Conservation (phyloP, 768 basidiomycete genomes). For the Tulasnella sp. region DNA sequence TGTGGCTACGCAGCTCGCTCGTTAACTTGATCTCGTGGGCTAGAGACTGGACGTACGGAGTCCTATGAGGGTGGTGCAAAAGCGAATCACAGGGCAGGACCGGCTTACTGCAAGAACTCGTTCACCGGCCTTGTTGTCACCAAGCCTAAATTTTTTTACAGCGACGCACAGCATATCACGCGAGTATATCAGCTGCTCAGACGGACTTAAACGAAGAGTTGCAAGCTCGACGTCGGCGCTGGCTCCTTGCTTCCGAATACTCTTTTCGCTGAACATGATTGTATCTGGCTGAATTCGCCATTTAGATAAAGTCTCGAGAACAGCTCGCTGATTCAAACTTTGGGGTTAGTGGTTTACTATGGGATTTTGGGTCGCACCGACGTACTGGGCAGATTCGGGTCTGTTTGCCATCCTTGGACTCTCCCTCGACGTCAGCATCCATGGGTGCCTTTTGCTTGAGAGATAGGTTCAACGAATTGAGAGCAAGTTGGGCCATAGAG, state of each 20-base stretch:
- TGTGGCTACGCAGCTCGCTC: not conserved
- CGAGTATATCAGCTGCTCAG: not conserved
- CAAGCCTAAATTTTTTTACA: not conserved
- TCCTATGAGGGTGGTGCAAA: not conserved
- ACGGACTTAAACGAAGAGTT: not conserved
- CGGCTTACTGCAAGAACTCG: not conserved
- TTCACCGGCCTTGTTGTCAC: not conserved
- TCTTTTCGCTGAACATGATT: not conserved
- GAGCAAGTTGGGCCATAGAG: too few relatives aligned
- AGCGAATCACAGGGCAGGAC: not conserved
- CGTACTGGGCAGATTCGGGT: not conserved
- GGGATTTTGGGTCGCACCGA: not conserved
- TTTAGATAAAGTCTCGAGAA: not conserved
- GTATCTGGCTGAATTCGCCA: not conserved
- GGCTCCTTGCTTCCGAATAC: not conserved
- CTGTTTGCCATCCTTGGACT: not conserved
- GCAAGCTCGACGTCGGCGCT: not conserved
- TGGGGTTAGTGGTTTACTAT: not conserved
- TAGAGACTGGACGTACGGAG: not conserved
- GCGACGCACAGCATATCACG: not conserved
- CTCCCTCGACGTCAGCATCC: not conserved
- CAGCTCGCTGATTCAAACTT: not conserved
- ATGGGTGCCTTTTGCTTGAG: too few relatives aligned
- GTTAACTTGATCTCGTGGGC: not conserved
- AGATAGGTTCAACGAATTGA: too few relatives aligned